These are phyloP conservation scores for Schizophyllum commune DNA, from an alignment of 1,284 basidiomycete genomes.

Conservation along the genomic window DNA sequence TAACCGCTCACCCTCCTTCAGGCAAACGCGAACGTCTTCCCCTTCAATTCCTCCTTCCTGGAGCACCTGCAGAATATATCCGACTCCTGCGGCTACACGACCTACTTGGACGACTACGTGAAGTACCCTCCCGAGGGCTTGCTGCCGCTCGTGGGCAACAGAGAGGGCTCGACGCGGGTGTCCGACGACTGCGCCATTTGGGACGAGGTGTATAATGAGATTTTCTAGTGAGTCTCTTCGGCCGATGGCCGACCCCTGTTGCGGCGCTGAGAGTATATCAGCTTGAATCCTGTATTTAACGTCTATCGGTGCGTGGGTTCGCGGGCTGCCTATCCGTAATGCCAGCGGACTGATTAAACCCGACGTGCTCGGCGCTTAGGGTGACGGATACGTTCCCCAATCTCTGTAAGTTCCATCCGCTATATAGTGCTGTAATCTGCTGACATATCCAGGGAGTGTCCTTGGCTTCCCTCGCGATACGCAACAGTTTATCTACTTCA, in stretches of 20 bases:
- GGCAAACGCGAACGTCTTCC: slow-evolving; percentile 46
- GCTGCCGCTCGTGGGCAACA: slow-evolving; percentile 33
- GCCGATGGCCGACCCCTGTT: not conserved
- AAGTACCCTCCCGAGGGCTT: slow-evolving; percentile 57
- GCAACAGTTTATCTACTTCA: slow-evolving; percentile 33
- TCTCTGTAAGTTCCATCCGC: slow-evolving; percentile 20
- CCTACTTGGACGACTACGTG: slow-evolving; percentile 54
- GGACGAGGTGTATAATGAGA: not conserved
- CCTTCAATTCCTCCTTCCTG: slow-evolving; percentile 51
- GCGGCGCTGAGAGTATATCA: slow-evolving; percentile 9
- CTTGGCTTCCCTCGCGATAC: slow-evolving; percentile 48
- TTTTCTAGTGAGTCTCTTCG: not conserved
- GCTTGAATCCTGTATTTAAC: slow-evolving; percentile 50
- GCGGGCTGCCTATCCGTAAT: too few relatives aligned
- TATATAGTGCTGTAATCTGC: not conserved
- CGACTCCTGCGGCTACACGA: slow-evolving; percentile 50
- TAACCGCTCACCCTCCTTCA: slow-evolving; percentile 14
- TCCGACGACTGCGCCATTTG: not conserved
- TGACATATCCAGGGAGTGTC: slow-evolving; percentile 35
- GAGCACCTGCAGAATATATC: slow-evolving; percentile 44
- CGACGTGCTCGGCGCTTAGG: too few relatives aligned
- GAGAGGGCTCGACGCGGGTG: not conserved
- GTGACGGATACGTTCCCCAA: slow-evolving; percentile 32
- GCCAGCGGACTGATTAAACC: too few relatives aligned
- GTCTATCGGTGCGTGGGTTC: slow-evolving; percentile 25